A percentile compares a stretch with the other conserved stretches of the same genome.
phyloP scores from a whole-genome alignment of 805 yeast genomes.

The Martiniozyma abietophila region DNA sequence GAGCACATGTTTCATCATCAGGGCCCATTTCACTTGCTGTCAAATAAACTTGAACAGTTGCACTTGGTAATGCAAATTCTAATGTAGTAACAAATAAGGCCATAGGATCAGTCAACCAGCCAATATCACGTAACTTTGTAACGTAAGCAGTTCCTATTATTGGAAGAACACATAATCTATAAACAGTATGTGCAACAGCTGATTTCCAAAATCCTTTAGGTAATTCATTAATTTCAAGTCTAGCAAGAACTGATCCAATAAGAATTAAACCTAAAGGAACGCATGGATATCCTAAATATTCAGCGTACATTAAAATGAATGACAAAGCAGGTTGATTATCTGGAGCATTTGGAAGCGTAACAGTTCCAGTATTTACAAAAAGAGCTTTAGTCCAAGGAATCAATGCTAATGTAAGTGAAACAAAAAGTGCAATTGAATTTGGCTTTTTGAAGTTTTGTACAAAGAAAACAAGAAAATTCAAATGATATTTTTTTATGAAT shows the following conservation, averaged over 20 bases:
- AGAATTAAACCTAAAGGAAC: slow-evolving; percentile 47
- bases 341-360: slow-evolving; percentile 31
- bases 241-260: slow-evolving; percentile 45
- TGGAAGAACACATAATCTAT: slow-evolving; percentile 38
- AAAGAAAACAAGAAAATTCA: slow-evolving; percentile 25
- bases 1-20: slow-evolving; percentile 31
- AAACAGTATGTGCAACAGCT: slow-evolving; percentile 33
- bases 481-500: slow-evolving; percentile 23
- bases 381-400: slow-evolving; percentile 46
- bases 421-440: slow-evolving; percentile 35
- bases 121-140: slow-evolving; percentile 35
- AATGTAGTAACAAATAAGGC: slow-evolving; percentile 35
- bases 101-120: slow-evolving; percentile 38
- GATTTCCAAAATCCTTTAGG: slow-evolving; percentile 52
- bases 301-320: slow-evolving; percentile 39
- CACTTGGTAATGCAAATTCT: slow-evolving; percentile 46
- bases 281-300: slow-evolving; percentile 42
- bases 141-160: slow-evolving; percentile 44
- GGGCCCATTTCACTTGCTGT: slow-evolving; percentile 51
- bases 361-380: slow-evolving; percentile 28
- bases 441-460: slow-evolving; percentile 42
- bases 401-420: slow-evolving; percentile 40
- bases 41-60: slow-evolving; percentile 49
- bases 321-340: slow-evolving; percentile 47
- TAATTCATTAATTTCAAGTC: slow-evolving; percentile 36